phyloP scores from a whole-genome alignment of 2,329 filamentous ascomycete species.

The Scytalidium lignicola region DNA sequence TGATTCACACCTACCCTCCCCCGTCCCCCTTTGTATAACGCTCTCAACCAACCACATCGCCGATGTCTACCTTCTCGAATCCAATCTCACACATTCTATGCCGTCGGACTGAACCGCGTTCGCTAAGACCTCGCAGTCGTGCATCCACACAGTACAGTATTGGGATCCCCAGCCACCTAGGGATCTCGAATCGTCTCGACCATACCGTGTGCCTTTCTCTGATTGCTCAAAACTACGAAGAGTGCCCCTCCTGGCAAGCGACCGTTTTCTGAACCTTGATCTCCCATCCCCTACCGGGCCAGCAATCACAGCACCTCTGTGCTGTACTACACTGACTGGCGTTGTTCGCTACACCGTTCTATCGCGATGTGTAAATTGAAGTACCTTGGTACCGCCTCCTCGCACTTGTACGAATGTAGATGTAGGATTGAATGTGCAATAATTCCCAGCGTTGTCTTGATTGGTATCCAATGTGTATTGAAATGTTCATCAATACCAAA shows the following conservation, averaged over 20 bases:
- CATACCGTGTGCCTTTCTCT: no score
- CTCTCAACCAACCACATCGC: neutral
- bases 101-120: neutral
- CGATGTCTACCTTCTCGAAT: neutral
- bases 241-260: neutral
- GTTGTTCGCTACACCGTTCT: neutral
- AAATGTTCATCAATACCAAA: neutral
- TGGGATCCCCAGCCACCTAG: no score
- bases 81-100: neutral
- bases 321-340: neutral
- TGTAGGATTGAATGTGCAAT: no score
- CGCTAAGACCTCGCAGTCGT: neutral
- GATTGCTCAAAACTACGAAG: neutral
- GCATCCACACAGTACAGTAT: neutral
- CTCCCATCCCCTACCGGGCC: neutral
- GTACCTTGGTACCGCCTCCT: neutral
- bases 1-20: neutral
- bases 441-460: neutral
- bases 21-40: neutral
- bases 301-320: neutral
- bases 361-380: neutral
- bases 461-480: neutral
- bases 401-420: neutral
- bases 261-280: neutral
- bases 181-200: no score